phyloP scores from a whole-genome alignment of 495 filamentous ascomycete genomes.

The Tetracladium marchalianum region DNA sequence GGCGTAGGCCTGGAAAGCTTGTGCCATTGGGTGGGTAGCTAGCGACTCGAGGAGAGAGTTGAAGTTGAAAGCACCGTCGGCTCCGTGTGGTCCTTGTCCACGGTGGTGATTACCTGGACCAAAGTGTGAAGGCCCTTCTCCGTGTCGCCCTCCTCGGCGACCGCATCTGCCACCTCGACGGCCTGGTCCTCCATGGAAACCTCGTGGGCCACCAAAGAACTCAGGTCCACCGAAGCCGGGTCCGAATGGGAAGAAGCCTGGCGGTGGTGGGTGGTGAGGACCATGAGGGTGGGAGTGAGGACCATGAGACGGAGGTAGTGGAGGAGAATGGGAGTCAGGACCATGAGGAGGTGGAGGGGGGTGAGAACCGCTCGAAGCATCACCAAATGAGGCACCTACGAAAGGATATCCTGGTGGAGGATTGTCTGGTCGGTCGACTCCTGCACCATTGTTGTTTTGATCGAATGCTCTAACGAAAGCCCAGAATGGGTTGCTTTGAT shows the following conservation, averaged over 20 bases:
- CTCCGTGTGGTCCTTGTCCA: constrained; percentile 11
- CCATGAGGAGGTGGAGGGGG: constrained; percentile 3
- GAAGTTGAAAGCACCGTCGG: constrained; percentile 27
- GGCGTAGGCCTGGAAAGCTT: constrained; percentile 28
- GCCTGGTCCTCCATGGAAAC: constrained; percentile 10
- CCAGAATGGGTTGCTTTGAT: constrained; percentile 20
- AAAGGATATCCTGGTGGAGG: neutral
- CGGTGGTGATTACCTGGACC: constrained; percentile 6
- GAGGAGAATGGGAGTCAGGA: neutral
- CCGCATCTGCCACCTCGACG: constrained; percentile 4
- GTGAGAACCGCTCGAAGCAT: neutral
- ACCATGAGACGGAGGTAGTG: no score
- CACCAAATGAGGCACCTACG: neutral
- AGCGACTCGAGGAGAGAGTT: constrained; percentile 19
- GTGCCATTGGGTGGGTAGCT: constrained; percentile 34
- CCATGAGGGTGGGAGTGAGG: no score
- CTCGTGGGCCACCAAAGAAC: neutral
- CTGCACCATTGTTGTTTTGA: constrained; percentile 10
- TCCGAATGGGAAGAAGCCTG: neutral
- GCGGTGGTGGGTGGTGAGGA: neutral
- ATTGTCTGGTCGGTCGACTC: constrained; percentile 19
- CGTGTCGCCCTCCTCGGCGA: constrained; percentile 12
- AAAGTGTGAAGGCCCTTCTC: constrained; percentile 1
- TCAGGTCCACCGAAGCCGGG: constrained; percentile 1
- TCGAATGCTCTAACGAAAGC: constrained; percentile 15